Percentiles rank a stretch among this genome's conserved stretches.
Conservation (phyloP, 2,329 filamentous ascomycete genomes). For the Plenodomus lindquistii region DNA sequence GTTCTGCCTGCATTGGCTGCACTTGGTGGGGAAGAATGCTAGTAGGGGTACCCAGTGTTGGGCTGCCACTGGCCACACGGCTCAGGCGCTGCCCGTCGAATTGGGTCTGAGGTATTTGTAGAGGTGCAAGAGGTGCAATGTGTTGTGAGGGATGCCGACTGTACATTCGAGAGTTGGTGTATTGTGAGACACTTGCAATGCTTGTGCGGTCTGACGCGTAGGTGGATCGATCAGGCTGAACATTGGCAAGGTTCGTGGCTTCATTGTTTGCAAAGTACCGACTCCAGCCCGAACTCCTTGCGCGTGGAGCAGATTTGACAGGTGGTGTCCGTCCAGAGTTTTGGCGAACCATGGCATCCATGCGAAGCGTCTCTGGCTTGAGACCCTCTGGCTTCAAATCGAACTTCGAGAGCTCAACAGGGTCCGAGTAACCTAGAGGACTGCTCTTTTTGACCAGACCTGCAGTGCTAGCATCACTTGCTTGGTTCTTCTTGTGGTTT, state of each 20-base stretch:
- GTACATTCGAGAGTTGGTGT: conserved; percentile 58
- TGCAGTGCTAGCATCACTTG: conserved; percentile 63
- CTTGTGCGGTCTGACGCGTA: conserved; percentile 46
- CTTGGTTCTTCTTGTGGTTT: conserved; percentile 54
- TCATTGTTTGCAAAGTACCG: conserved; percentile 77
- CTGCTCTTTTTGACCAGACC: conserved; percentile 62
- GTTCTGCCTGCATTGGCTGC: conserved; percentile 44
- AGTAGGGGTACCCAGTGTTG: conserved; percentile 65
- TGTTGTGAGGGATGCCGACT: conserved; percentile 68
- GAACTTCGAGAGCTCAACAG: conserved; percentile 52
- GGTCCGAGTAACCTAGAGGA: conserved; percentile 43
- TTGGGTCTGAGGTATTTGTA: conserved; percentile 36
- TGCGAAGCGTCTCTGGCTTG: conserved; percentile 27
- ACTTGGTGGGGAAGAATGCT: conserved; percentile 44
- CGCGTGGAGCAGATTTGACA: conserved; percentile 29
- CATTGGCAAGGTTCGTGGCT: conserved; percentile 57
- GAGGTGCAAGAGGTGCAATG: conserved; percentile 63
- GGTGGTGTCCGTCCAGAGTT: conserved; percentile 35
- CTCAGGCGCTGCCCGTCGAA: conserved; percentile 65
- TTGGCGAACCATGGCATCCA: conserved; percentile 31
- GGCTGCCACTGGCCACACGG: conserved; percentile 70
- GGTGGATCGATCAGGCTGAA: conserved; percentile 58
- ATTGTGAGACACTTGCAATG: conserved; percentile 43
- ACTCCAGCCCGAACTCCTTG: conserved; percentile 73
- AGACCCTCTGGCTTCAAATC: conserved; percentile 45